Base-by-base conservation (phyloP, 352 stramenopile genomes). In the Thalassiosira gravida region DNA sequence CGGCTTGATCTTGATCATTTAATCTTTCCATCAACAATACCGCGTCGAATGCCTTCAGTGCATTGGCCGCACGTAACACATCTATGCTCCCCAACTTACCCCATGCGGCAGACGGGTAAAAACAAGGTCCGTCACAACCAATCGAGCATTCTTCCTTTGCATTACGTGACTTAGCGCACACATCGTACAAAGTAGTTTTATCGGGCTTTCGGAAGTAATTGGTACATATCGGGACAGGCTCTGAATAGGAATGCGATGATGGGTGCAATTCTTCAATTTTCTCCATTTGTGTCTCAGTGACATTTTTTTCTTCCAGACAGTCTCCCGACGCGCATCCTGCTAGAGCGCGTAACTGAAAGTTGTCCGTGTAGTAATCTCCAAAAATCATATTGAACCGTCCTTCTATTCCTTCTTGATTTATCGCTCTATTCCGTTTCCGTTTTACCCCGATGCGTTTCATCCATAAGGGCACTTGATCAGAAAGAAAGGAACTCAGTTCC, bases 111-210 rank as follows among this genome's bases (percentile, higher is more conserved):
- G 67, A 53, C 30, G 65, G 66, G 39, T 77, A 83, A 42, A 61
- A 74, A 52, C 74, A 83, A 18, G 74, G 74, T 16, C 67, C 74
- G 24, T 83, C 74, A 65, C 74, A 83, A 22, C 74, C 74, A 27
- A 50, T 37, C 46, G 27, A 14, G 24, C 74, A 83, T 37, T 52
- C 59, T 30, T 56, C 32, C 32, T 42, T 52, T 39, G 20, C 39
- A 2, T 58, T 35, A 30, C 25, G 22, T 14, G 25, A 49, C 25
- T 80, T 75, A 11, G 52, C 29, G 22, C 70, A 78, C 20, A 35
- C 16, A 35, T 78, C 70, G 27, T 58, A 67, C 18, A 76, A 22
- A 20, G 0, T 16, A 18, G 55, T 7, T 30, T 20, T 25, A 11
- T 59, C 20, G 13, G 52, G 14, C 16, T 65, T 62, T 9, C 50